These are phyloP conservation scores for Lactarius akahatsu DNA, from an alignment of 768 basidiomycete genomes.

Conservation along the genomic window DNA sequence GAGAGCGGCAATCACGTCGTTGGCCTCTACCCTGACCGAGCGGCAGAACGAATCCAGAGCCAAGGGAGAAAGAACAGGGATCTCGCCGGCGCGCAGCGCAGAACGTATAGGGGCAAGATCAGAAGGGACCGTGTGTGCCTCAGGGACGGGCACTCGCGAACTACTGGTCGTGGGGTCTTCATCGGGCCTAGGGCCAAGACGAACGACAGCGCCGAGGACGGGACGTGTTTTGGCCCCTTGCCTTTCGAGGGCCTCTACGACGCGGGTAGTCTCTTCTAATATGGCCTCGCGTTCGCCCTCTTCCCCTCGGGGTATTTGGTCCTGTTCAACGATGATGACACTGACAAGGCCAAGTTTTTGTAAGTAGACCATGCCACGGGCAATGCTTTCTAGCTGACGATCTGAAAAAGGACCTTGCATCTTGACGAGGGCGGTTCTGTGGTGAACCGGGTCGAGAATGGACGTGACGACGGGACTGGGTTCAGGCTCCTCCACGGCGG, in stretches of 20 bases:
- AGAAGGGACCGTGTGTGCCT: slow-evolving; percentile 75
- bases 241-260: slow-evolving; percentile 77
- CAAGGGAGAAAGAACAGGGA: slow-evolving; percentile 92
- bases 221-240: slow-evolving; percentile 89
- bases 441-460: slow-evolving; percentile 80
- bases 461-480: slow-evolving; percentile 61
- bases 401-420: slow-evolving; percentile 95
- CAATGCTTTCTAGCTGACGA: slow-evolving; percentile 90
- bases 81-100: slow-evolving; percentile 90
- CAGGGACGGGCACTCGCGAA: slow-evolving; percentile 47
- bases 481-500: slow-evolving; percentile 35
- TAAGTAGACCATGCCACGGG: slow-evolving; percentile 89
- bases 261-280: slow-evolving; percentile 79
- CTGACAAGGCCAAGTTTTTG: slow-evolving; percentile 94
- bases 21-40: slow-evolving; percentile 79
- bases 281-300: slow-evolving; percentile 65
- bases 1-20: slow-evolving; percentile 86
- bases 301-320: slow-evolving; percentile 65
- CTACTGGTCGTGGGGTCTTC: slow-evolving; percentile 39
- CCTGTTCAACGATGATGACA: slow-evolving; percentile 93
- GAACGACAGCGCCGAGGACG: slow-evolving; percentile 80
- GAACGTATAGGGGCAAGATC: slow-evolving; percentile 85
- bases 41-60: slow-evolving; percentile 90
- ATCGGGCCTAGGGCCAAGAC: slow-evolving; percentile 73
- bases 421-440: slow-evolving; percentile 93